Conservation (phyloP, 108 stramenopile genomes). For the Cylindrotheca closterium region DNA sequence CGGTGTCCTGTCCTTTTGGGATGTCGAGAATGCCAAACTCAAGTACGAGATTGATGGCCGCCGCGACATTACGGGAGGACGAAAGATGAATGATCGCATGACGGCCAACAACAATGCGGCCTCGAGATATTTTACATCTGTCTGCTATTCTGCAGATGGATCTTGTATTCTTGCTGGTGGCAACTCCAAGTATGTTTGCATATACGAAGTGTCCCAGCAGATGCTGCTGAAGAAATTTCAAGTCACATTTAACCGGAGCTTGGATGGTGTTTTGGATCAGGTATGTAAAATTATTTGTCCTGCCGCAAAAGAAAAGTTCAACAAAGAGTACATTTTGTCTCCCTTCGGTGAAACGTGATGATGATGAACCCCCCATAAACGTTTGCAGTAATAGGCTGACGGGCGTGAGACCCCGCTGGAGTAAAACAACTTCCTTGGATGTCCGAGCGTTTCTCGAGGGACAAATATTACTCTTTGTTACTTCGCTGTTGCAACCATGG, state of each 20-base stretch:
- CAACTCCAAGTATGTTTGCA: constrained; percentile 97
- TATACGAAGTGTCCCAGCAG: constrained; percentile 92
- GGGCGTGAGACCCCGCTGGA: constrained; percentile 49
- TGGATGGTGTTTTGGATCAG: constrained; percentile 90
- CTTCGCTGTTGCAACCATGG: neutral
- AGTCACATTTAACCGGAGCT: constrained; percentile 94
- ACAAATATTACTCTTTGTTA: neutral
- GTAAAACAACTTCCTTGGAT: constrained; percentile 65
- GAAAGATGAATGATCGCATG: constrained; percentile 85
- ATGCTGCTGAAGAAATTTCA: constrained; percentile 98
- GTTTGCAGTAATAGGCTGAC: constrained; percentile 57
- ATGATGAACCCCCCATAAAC: constrained; percentile 78
- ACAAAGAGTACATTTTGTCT: neutral
- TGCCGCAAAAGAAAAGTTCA: neutral
- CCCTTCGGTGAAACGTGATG: constrained; percentile 29
- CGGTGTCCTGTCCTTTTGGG: constrained; percentile 93
- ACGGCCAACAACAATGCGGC: constrained; percentile 88
- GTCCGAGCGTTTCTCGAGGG: constrained; percentile 54
- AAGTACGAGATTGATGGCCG: constrained; percentile 88
- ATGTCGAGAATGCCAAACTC: constrained; percentile 80
- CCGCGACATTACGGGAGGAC: constrained; percentile 87
- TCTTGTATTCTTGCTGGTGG: constrained; percentile 95
- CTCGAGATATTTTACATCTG: constrained; percentile 92
- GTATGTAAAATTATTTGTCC: constrained; percentile 35
- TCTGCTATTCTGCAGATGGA: constrained; percentile 98